Evolutionary conservation across 768 basidiomycete species (phyloP).

Genomic region (Leccinum longicurvipes): DNA sequence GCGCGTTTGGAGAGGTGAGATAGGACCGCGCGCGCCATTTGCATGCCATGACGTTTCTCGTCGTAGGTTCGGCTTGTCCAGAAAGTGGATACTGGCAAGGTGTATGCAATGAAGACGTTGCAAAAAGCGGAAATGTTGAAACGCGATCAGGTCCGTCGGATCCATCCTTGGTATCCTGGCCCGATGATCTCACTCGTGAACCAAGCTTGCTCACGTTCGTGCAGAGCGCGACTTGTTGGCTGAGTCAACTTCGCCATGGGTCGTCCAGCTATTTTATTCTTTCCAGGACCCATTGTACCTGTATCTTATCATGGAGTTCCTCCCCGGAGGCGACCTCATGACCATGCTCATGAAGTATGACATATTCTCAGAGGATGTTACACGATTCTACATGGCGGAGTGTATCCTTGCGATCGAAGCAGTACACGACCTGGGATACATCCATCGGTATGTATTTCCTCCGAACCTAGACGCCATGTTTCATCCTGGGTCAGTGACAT

Average conservation of each 20-base stretch:
- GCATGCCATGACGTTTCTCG: constrained; percentile 4
- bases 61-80: constrained; percentile 88
- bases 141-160: constrained; percentile 81
- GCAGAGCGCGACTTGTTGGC: constrained; percentile 96
- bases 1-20: constrained; percentile 93
- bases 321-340: constrained; percentile 96
- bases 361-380: constrained; percentile 97
- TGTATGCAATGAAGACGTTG: constrained; percentile 99
- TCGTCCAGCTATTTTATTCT: constrained; percentile 96
- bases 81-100: constrained; percentile 95
- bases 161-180: neutral
- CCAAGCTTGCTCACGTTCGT: constrained; percentile 91
- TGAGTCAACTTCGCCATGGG: constrained; percentile 96
- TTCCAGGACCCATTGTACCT: constrained; percentile 96
- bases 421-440: constrained; percentile 97
- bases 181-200: constrained; percentile 6
- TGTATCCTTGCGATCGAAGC: constrained; percentile 97
- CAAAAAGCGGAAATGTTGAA: constrained; percentile 99
- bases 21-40: neutral
- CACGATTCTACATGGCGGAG: constrained; percentile 98
- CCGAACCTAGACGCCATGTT: neutral
- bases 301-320: constrained; percentile 95
- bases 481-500: constrained; percentile 68
- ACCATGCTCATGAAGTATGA: constrained; percentile 99
- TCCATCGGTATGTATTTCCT: constrained; percentile 73